Base-by-base conservation (phyloP, 1,284 basidiomycete genomes). In the Malassezia yamatoensis region DNA sequence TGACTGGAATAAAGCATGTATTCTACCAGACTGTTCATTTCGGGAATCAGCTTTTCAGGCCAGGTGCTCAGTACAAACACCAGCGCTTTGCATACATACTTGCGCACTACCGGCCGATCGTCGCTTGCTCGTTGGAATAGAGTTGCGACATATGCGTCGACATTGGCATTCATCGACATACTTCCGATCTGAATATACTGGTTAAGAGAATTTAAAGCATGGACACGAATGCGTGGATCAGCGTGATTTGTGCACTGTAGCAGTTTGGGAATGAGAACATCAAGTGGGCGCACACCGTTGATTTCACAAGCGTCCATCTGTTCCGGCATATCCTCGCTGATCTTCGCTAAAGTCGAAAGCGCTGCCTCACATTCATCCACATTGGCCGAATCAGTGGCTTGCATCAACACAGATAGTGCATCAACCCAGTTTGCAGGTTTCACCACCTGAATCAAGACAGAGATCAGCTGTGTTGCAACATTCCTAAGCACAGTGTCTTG, bases 1-100 rank as follows among this genome's bases (percentile, higher is more conserved):
- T 91, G 89, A 10, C 90, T 96, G 36, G 90, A 96, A 78, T 91
- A 98, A 38, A 96, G 82, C 88, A 99, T 98, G 78, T 96, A 99
- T 74, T 96, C 90, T 39, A 94, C 91, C 42, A 98, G 90, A 67
- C 90, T 91, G 49, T 80, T 78, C 82, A 99, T 88, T 76, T 96
- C 89, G 1, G 94, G 94, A 78, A 96, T 85, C 58, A 99, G 83
- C 77, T 94, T 94, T 76, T 96, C 91, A 1, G 94, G 89, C 7
- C 90, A 83, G 24, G 87, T 85, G 37, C 89, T 87, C 49, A 98
- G 83, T 42, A 98, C 85, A 36, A 93, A 80, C 12, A 96, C 91
- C 49, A 99, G 84, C 4, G 90, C 88, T 70, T 94, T 88, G 77
- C 94, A 99, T 55, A 99, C 93, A 70, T 89, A 87, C 64, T 89